A percentile compares a stretch with the other conserved stretches of the same genome.
Evolutionary conservation across 2,329 filamentous ascomycete species (phyloP).

Genomic region (Triangularia verruculosa): DNA sequence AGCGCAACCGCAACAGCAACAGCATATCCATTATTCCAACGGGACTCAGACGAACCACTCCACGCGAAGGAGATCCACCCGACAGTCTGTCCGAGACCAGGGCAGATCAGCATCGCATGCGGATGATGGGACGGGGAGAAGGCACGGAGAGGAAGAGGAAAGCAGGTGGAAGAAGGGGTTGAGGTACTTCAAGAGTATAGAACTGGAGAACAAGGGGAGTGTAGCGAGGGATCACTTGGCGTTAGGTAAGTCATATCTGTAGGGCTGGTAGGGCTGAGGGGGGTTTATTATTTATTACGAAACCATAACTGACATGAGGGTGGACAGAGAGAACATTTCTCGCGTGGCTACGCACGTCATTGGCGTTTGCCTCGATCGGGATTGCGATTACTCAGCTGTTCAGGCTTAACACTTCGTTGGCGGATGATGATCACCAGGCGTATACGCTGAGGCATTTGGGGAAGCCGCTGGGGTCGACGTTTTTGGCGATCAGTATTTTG

Average conservation of each 20-base stretch:
- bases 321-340: constrained; percentile 78
- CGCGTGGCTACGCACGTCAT: constrained; percentile 78
- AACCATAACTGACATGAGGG: constrained; percentile 1
- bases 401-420: constrained; percentile 69
- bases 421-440: constrained; percentile 33
- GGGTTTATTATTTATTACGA: not conserved
- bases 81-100: constrained; percentile 7
- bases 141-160: constrained; percentile 26
- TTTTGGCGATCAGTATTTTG: constrained; percentile 71
- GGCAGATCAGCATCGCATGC: constrained; percentile 7
- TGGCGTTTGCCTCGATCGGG: constrained; percentile 78
- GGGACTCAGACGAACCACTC: constrained; percentile 17
- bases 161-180: constrained; percentile 52
- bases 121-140: constrained; percentile 1
- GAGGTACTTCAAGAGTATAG: constrained; percentile 57
- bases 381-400: constrained; percentile 83
- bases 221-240: constrained; percentile 81
- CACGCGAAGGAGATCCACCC: constrained; percentile 19
- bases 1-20: constrained; percentile 22
- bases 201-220: constrained; percentile 82
- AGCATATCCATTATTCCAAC: constrained; percentile 28
- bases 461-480: constrained; percentile 72
- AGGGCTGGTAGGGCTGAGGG: not conserved
- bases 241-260: constrained; percentile 51
- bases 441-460: constrained; percentile 60